Percentiles rank a stretch among this genome's conserved stretches.
Evolutionary conservation across 225 moss, liverwort and hornwort species (phyloP).

Genomic region (Straminergon stramineum): DNA sequence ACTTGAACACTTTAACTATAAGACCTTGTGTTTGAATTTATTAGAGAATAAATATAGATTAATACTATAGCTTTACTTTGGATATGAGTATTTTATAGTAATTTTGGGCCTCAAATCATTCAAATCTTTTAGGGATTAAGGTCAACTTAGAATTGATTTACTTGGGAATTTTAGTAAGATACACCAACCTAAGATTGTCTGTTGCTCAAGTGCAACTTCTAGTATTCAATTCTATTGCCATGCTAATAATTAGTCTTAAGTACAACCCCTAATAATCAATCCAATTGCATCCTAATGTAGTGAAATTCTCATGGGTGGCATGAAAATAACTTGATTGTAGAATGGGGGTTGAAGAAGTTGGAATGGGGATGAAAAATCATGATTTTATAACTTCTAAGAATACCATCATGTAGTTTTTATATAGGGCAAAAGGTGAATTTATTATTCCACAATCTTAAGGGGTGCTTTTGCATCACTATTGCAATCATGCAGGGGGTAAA

Average conservation of each 20-base stretch:
- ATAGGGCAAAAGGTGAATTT: not conserved
- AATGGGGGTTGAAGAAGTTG: not conserved
- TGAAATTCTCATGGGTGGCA: not conserved
- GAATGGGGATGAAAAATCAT: not conserved
- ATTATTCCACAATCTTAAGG: fast-evolving
- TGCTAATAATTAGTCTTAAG: too few relatives aligned
- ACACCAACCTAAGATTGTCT: not conserved
- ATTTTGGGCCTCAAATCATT: not conserved
- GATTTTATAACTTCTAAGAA: not conserved
- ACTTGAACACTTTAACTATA: not conserved
- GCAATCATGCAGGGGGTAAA: not conserved
- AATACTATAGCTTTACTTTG: not conserved
- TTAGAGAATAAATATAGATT: not conserved
- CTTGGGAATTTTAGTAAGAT: not conserved
- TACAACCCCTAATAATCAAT: fast-evolving
- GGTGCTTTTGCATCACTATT: not conserved
- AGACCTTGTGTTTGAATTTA: not conserved
- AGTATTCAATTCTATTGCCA: not conserved
- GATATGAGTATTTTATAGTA: not conserved
- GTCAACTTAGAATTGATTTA: not conserved
- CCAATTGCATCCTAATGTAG: not conserved
- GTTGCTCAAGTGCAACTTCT: not conserved
- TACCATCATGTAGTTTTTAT: not conserved
- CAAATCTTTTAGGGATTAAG: not conserved
- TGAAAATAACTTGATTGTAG: not conserved